Evolutionary conservation across 139 green algal species (phyloP).

Genomic region (Closterium sp.): DNA sequence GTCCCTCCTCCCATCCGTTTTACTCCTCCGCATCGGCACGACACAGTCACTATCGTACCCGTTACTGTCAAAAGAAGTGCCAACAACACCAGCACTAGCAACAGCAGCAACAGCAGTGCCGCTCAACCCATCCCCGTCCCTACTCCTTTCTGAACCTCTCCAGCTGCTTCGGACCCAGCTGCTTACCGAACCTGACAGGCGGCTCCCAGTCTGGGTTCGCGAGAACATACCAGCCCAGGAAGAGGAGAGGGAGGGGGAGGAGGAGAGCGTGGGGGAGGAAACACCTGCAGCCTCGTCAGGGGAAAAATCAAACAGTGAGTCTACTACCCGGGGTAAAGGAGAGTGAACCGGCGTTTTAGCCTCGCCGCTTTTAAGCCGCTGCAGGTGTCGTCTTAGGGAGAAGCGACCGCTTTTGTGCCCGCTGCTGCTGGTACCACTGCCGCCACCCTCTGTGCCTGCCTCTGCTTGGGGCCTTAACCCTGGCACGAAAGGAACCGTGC

Average conservation of each 20-base stretch:
- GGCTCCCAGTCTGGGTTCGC: neutral
- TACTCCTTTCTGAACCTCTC: neutral
- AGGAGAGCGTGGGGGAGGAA: neutral
- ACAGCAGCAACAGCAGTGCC: neutral
- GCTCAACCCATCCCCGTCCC: neutral
- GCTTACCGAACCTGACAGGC: neutral
- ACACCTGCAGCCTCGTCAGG: neutral
- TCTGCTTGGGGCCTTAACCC: neutral
- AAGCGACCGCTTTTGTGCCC: neutral
- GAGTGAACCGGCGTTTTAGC: neutral
- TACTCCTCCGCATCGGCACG: neutral
- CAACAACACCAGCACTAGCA: neutral
- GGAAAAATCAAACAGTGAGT: neutral
- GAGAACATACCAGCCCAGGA: neutral
- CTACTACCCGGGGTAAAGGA: neutral
- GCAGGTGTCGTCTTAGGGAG: neutral
- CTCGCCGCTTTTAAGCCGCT: neutral
- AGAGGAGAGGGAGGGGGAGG: neutral
- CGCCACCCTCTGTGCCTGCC: neutral
- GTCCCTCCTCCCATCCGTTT: neutral
- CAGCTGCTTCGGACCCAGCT: neutral
- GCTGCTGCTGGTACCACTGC: neutral
- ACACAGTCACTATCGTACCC: neutral
- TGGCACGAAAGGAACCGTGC: neutral
- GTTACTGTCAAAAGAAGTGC: neutral